phyloP scores from a whole-genome alignment of 2,329 filamentous ascomycete species.

The Seiridium cupressi region DNA sequence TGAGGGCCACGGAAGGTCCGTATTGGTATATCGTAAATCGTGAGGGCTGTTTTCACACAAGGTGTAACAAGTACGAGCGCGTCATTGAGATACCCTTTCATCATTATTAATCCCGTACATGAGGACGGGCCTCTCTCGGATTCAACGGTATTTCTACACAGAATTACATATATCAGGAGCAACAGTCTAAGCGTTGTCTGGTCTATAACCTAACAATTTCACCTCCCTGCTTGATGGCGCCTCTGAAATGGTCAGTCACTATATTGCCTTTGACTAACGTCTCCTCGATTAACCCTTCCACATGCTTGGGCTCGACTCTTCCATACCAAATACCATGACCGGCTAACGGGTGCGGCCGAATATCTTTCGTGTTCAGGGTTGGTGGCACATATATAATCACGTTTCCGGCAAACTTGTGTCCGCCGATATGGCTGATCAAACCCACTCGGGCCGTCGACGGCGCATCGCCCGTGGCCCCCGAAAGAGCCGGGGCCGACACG shows the following conservation, averaged over 20 bases:
- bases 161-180: too few relatives aligned
- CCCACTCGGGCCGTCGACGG: conserved; percentile 57
- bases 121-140: too few relatives aligned
- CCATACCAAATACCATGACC: conserved; percentile 83
- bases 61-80: not conserved
- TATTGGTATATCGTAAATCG: conserved; percentile 28
- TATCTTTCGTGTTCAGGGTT: conserved; percentile 33
- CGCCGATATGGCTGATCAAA: conserved; percentile 76
- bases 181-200: not conserved
- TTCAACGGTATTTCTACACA: too few relatives aligned
- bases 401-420: conserved; percentile 85
- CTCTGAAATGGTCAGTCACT: conserved; percentile 69
- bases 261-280: conserved; percentile 67
- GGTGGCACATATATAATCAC: conserved; percentile 78
- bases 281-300: conserved; percentile 72
- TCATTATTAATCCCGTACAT: too few relatives aligned
- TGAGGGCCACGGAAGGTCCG: conserved; percentile 38
- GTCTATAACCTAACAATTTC: conserved; percentile 48
- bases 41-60: not conserved
- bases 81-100: too few relatives aligned
- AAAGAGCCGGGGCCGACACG: conserved; percentile 23
- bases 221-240: conserved; percentile 58
- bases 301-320: conserved; percentile 70
- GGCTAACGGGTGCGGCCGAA: conserved; percentile 54
- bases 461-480: conserved; percentile 19